phyloP scores from a whole-genome alignment of 108 stramenopile species.

The Nitzschia palea region DNA sequence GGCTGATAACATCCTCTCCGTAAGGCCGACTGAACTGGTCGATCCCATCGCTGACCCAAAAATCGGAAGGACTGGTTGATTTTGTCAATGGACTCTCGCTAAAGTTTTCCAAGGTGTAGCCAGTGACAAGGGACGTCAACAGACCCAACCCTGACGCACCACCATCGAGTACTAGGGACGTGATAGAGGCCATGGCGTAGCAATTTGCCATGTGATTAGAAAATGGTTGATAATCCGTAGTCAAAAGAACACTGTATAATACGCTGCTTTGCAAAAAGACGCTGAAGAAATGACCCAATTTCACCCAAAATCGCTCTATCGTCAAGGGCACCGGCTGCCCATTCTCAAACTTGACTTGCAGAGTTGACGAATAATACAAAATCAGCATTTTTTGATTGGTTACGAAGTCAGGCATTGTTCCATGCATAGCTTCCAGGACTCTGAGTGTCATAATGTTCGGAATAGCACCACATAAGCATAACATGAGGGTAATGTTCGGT shows the following conservation, averaged over 20 bases:
- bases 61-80: conserved; percentile 48
- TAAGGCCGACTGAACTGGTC: conserved; percentile 39
- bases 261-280: conserved; percentile 18
- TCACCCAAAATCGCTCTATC: conserved; percentile 5
- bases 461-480: conserved; percentile 18
- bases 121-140: conserved; percentile 14
- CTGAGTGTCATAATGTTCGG: conserved; percentile 17
- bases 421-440: conserved; percentile 19
- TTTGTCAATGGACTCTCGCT: conserved; percentile 23
- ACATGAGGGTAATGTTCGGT: conserved; percentile 2
- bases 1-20: conserved; percentile 53
- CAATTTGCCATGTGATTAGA: conserved; percentile 23
- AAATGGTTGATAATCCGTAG: conserved; percentile 15
- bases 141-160: conserved; percentile 25
- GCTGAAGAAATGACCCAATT: conserved; percentile 4
- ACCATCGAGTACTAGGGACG: conserved; percentile 8
- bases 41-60: conserved; percentile 64
- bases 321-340: conserved; percentile 30
- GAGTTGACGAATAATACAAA: conserved; percentile 28
- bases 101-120: conserved; percentile 25
- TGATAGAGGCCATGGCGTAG: conserved; percentile 24
- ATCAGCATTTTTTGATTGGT: background rate
- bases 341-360: conserved; percentile 31
- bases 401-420: background rate
- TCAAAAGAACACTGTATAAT: conserved; percentile 18